Conservation (phyloP, 805 yeast genomes). For the Sugiyamaella qingdaonensis region DNA sequence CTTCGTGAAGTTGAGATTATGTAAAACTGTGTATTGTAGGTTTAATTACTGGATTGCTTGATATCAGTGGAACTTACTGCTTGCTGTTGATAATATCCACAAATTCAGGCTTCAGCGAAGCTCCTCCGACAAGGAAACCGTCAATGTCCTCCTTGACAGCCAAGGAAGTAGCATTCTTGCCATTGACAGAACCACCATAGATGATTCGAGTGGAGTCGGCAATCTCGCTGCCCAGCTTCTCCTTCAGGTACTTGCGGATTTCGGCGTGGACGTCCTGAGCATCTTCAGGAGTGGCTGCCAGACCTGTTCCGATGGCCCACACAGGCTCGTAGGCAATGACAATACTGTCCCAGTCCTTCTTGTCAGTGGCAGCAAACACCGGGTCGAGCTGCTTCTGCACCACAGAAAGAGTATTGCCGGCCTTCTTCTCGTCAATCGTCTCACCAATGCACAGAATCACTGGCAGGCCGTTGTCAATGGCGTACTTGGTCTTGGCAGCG, state of each 20-base stretch:
- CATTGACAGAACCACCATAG: constrained; percentile 98
- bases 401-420: constrained; percentile 79
- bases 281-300: constrained; percentile 97
- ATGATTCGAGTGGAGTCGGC: constrained; percentile 83
- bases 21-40: no score
- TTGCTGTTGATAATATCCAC: constrained; percentile 92
- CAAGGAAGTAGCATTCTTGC: constrained; percentile 85
- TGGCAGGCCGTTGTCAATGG: constrained; percentile 80
- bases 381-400: constrained; percentile 88
- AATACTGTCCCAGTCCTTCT: constrained; percentile 79
- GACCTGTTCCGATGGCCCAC: constrained; percentile 99
- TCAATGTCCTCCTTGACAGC: constrained; percentile 91
- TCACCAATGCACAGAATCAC: constrained; percentile 98
- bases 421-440: constrained; percentile 90
- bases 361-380: constrained; percentile 64
- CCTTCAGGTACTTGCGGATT: constrained; percentile 78
- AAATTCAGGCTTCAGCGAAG: constrained; percentile 97
- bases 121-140: constrained; percentile 99
- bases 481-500: constrained; percentile 92
- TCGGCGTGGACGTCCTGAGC: constrained; percentile 92
- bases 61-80: constrained; percentile 39
- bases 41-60: not conserved
- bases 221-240: constrained; percentile 66
- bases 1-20: no score
- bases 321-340: constrained; percentile 99